A percentile compares a stretch with the other conserved stretches of the same genome.
phyloP scores from a whole-genome alignment of 1,284 basidiomycete species.

The Ceratobasidium sp. region DNA sequence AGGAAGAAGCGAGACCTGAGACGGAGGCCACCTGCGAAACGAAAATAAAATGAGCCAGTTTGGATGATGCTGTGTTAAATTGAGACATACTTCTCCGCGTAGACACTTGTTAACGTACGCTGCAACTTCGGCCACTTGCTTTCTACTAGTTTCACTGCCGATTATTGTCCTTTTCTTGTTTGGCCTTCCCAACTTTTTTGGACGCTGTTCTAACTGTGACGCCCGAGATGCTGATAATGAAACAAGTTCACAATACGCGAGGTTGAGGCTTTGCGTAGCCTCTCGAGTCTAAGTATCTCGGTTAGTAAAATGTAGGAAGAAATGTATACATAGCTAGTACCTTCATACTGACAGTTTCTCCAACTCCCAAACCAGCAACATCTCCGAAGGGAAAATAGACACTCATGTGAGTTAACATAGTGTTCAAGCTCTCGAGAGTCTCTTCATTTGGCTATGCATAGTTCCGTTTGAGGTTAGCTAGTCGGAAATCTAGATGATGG shows the following conservation, averaged over 20 bases:
- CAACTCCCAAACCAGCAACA: constrained; percentile 56
- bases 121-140: constrained; percentile 60
- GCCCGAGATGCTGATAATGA: constrained; percentile 62
- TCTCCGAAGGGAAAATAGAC: constrained; percentile 83
- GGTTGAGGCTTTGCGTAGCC: constrained; percentile 71
- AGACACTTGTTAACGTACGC: constrained; percentile 72
- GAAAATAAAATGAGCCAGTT: constrained; percentile 40
- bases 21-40: constrained; percentile 24
- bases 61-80: not conserved
- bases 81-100: constrained; percentile 57
- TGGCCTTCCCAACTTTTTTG: constrained; percentile 19
- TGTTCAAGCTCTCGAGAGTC: constrained; percentile 57
- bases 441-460: constrained; percentile 36
- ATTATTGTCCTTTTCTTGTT: constrained; percentile 38
- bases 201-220: constrained; percentile 36
- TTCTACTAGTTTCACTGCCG: constrained; percentile 55
- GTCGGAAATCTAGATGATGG: too few relatives aligned
- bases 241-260: constrained; percentile 77
- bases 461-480: too few relatives aligned
- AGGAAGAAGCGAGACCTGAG: constrained; percentile 41
- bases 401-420: constrained; percentile 73
- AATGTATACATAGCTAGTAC: constrained; percentile 50
- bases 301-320: not conserved
- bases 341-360: constrained; percentile 50
- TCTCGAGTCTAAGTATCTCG: constrained; percentile 59